phyloP scores from a whole-genome alignment of 2,329 filamentous ascomycete genomes.

The Colletotrichum graminicola region DNA sequence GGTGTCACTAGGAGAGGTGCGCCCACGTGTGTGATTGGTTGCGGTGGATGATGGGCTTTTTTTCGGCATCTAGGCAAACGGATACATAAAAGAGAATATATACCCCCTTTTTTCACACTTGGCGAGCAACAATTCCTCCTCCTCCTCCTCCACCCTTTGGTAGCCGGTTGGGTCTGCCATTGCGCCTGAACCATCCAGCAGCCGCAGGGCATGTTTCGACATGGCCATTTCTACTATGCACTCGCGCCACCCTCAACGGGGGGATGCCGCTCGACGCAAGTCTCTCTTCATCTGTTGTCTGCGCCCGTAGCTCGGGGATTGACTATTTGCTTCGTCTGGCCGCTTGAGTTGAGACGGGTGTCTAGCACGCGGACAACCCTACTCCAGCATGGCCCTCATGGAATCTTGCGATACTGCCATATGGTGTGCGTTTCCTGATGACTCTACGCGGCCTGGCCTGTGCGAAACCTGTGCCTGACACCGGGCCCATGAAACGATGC shows the following conservation, averaged over 20 bases:
- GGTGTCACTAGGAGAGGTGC: constrained; percentile 66
- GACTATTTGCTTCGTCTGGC: neutral
- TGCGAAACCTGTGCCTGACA: neutral
- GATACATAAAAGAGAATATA: constrained; percentile 40
- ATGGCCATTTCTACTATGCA: neutral
- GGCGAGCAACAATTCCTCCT: too few relatives aligned
- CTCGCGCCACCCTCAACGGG: neutral
- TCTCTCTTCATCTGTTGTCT: neutral
- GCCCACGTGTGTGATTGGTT: neutral
- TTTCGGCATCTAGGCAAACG: constrained; percentile 30
- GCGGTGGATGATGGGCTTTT: constrained; percentile 19
- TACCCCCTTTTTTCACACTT: constrained; percentile 29
- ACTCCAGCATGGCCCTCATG: neutral
- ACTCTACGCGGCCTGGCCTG: neutral
- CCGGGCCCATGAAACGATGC: neutral
- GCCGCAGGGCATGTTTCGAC: neutral
- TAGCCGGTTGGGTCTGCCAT: neutral
- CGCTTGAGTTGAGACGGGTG: too few relatives aligned
- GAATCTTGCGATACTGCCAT: neutral
- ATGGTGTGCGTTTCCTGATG: neutral
- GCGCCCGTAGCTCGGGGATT: neutral
- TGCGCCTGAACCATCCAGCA: neutral
- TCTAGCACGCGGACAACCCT: neutral
- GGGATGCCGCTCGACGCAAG: neutral
- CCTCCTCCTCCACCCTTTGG: neutral